A percentile compares a stretch with the other conserved stretches of the same genome.
phyloP scores from a whole-genome alignment of 164 flowering plant genomes.

The Stephania yunnanensis region DNA sequence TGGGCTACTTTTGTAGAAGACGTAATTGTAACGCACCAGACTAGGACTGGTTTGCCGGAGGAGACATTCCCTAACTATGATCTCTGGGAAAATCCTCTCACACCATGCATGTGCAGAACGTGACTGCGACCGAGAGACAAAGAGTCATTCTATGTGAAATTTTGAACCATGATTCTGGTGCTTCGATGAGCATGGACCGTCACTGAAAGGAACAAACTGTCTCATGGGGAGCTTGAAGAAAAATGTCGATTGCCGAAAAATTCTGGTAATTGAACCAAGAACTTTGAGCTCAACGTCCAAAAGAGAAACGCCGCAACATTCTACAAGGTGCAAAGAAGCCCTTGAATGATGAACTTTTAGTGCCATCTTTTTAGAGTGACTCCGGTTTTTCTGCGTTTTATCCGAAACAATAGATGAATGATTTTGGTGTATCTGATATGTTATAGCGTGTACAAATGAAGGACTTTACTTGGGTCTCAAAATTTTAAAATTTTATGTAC shows the following conservation, averaged over 20 bases:
- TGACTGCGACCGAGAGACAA: conserved; percentile 19
- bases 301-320: neutral
- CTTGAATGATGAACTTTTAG: too few species aligned
- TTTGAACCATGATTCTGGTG: neutral
- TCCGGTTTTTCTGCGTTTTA: neutral
- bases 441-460: neutral
- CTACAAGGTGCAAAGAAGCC: neutral
- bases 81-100: conserved; percentile 96
- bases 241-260: neutral
- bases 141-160: neutral
- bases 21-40: conserved; percentile 82
- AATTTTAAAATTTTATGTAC: neutral
- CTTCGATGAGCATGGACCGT: neutral
- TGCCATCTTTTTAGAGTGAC: neutral
- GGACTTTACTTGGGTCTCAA: neutral
- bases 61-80: conserved; percentile 96
- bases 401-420: neutral
- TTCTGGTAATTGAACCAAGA: neutral
- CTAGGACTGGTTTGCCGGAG: conserved; percentile 89
- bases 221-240: neutral
- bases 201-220: neutral
- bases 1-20: conserved; percentile 96
- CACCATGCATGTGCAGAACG: conserved; percentile 96
- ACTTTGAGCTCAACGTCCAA: neutral
- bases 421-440: neutral